Conservation (phyloP, 129 eudicot genomes). For the Centrapalus pauciflorus region DNA sequence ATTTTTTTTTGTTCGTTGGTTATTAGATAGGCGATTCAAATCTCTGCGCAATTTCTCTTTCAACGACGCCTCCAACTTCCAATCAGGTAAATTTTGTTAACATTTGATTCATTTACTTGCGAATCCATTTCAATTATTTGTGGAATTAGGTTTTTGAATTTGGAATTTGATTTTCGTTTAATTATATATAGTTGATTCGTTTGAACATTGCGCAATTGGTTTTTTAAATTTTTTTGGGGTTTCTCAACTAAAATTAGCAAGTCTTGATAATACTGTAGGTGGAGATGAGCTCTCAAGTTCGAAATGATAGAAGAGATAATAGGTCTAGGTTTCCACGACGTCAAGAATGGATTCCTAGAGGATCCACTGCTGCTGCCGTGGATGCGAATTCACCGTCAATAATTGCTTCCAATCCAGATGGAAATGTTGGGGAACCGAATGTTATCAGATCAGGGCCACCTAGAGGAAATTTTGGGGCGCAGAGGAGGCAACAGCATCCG, state of each 20-base stretch:
- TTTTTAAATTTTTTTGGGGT: not conserved
- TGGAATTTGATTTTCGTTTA: not conserved
- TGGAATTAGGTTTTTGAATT: constrained; percentile 11
- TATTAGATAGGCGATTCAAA: not conserved
- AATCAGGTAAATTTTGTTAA: constrained; percentile 16
- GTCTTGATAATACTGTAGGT: constrained; percentile 8
- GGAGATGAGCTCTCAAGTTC: constrained; percentile 76
- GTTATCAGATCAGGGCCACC: constrained; percentile 22
- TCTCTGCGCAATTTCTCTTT: not conserved
- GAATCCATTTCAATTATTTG: not conserved
- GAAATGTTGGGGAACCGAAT: constrained; percentile 22
- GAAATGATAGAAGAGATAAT: constrained; percentile 46
- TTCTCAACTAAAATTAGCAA: not conserved
- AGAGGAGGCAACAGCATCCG: constrained; percentile 32
- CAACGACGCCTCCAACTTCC: not conserved
- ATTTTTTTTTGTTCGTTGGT: not conserved
- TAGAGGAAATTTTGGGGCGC: constrained; percentile 23
- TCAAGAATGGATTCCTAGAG: constrained; percentile 79
- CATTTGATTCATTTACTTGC: not conserved
- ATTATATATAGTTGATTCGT: not conserved
- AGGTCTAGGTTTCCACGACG: constrained; percentile 48
- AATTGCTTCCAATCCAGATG: constrained; percentile 11
- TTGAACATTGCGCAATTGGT: not conserved
- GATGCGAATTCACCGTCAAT: constrained; percentile 8
- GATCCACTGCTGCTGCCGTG: constrained; percentile 15